Evolutionary conservation across 768 basidiomycete species (phyloP).

Genomic region (Auricularia sp.): DNA sequence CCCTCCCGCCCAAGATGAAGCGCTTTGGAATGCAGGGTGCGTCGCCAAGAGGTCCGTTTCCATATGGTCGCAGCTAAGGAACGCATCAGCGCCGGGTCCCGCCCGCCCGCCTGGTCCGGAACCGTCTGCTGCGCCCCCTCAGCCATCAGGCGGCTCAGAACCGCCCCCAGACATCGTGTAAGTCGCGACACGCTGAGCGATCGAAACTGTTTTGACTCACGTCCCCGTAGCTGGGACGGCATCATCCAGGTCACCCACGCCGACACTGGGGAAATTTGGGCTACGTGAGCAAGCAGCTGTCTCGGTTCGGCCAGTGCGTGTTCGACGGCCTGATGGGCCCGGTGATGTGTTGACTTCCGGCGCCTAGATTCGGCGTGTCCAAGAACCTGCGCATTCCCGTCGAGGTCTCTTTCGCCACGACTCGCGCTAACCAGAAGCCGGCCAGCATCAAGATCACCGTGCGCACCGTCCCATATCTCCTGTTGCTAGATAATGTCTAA

Average conservation of each 20-base stretch:
- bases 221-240: neutral
- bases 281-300: neutral
- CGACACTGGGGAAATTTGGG: neutral
- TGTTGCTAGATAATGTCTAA: neutral
- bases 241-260: neutral
- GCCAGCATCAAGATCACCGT: neutral
- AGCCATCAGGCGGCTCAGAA: neutral
- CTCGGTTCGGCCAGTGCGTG: neutral
- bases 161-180: neutral
- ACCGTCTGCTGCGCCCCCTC: neutral
- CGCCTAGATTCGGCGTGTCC: neutral
- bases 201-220: neutral
- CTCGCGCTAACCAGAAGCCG: neutral
- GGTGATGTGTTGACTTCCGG: neutral
- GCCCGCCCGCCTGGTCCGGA: neutral
- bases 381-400: neutral
- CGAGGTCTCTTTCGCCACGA: neutral
- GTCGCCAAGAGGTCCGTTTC: neutral
- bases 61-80: neutral
- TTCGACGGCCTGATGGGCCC: neutral
- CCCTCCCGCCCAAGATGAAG: neutral
- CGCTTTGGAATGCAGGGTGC: slow-evolving; percentile 1
- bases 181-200: neutral
- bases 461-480: neutral
- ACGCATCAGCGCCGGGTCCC: neutral